phyloP scores from a whole-genome alignment of 257 asterid genomes.

The Solanum lignicaule region DNA sequence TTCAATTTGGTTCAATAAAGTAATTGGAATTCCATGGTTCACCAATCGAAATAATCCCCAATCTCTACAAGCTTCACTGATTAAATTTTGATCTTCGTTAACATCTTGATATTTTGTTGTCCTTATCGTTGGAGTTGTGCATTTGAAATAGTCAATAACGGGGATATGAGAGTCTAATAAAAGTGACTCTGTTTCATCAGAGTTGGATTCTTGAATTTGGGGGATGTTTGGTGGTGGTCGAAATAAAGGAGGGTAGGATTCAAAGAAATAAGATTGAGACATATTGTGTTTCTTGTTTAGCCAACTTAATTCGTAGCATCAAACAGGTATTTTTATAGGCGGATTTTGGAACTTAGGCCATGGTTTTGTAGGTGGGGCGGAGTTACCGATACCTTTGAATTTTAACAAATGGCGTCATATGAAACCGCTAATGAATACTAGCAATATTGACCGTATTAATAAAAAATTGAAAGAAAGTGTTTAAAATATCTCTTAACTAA shows the following conservation, averaged over 20 bases:
- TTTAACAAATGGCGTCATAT: not conserved
- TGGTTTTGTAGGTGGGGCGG: not conserved
- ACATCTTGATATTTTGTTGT: not conserved
- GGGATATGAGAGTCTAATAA: slow-evolving; percentile 28
- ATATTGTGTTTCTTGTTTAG: not conserved
- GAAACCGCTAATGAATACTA: not conserved
- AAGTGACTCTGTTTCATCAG: not conserved
- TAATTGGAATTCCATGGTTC: slow-evolving; percentile 62
- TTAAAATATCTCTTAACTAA: not conserved
- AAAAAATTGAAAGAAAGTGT: not conserved
- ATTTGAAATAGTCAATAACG: slow-evolving; percentile 33
- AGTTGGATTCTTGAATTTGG: not conserved
- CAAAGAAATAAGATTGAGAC: slow-evolving; percentile 2
- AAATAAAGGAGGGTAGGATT: slow-evolving; percentile 67
- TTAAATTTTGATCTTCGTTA: not conserved
- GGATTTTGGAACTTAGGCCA: not conserved
- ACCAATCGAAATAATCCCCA: slow-evolving; percentile 86
- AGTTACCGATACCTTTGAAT: not conserved
- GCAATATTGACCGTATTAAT: not conserved
- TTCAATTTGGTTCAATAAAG: slow-evolving; percentile 33
- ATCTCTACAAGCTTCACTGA: slow-evolving; percentile 43
- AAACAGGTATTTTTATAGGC: not conserved
- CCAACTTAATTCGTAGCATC: not conserved
- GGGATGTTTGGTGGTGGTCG: slow-evolving; percentile 17
- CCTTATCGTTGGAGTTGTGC: not conserved